Percentiles rank a stretch among this genome's conserved stretches.
These are phyloP conservation scores for Hortiboletus flavorubellus DNA, from an alignment of 768 basidiomycete species.

Conservation along the genomic window DNA sequence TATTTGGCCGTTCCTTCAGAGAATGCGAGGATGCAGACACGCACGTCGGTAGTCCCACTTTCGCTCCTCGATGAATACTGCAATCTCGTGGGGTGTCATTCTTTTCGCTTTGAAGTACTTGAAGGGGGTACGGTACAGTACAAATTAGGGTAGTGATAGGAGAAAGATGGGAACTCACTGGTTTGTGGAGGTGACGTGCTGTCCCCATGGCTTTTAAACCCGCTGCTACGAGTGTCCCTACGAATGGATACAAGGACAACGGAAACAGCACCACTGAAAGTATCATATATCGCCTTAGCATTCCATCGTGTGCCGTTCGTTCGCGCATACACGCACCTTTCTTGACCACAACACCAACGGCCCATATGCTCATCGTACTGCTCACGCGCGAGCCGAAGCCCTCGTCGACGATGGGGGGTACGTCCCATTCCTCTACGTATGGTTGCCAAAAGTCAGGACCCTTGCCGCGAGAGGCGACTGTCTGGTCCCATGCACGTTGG, in stretches of 20 bases:
- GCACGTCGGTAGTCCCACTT: conserved; percentile 84
- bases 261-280: conserved; percentile 55
- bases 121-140: neutral
- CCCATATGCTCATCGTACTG: conserved; percentile 15
- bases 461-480: conserved; percentile 80
- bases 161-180: conserved; percentile 39
- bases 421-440: conserved; percentile 79
- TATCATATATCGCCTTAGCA: neutral
- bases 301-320: neutral
- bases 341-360: conserved; percentile 15
- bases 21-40: conserved; percentile 12
- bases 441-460: conserved; percentile 79
- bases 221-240: conserved; percentile 60
- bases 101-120: conserved; percentile 85
- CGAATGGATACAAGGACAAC: conserved; percentile 63
- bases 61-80: conserved; percentile 81
- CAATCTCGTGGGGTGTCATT: conserved; percentile 68
- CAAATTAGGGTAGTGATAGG: neutral
- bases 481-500: conserved; percentile 76
- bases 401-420: conserved; percentile 45
- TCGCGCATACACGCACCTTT: conserved; percentile 17
- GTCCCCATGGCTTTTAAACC: conserved; percentile 67
- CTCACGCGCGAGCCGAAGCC: conserved; percentile 20
- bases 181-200: conserved; percentile 62
- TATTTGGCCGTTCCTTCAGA: neutral